These are phyloP conservation scores for Prunus yedoensis DNA, from an alignment of 331 rosid species.

Conservation along the genomic window DNA sequence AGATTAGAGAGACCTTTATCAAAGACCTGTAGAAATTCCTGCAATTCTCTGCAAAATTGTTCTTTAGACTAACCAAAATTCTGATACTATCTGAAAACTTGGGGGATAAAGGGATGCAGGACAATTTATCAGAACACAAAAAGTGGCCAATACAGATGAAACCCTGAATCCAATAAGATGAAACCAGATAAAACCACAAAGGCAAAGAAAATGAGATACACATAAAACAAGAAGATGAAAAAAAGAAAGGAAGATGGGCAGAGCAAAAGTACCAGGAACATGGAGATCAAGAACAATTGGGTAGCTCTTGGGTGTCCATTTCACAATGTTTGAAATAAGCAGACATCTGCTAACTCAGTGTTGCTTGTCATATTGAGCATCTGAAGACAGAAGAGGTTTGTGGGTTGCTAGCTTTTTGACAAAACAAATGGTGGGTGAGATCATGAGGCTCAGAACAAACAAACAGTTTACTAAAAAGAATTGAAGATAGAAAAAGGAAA, in stretches of 20 bases:
- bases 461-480: not conserved
- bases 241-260: not conserved
- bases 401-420: not conserved
- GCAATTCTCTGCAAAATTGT: not conserved
- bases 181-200: not conserved
- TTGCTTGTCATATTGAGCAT: not conserved
- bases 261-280: not conserved
- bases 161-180: not conserved
- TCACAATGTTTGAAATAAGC: not conserved
- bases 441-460: not conserved
- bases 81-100: not conserved
- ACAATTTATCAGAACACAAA: not conserved
- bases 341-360: not conserved
- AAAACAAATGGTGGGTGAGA: not conserved
- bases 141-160: not conserved
- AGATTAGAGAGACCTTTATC: no score
- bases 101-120: not conserved
- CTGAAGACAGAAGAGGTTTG: not conserved
- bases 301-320: not conserved
- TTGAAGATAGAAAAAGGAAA: slow-evolving; percentile 14
- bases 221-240: not conserved
- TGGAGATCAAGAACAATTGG: not conserved
- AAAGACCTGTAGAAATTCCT: not conserved
- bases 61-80: not conserved
- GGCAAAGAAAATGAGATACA: not conserved